Evolutionary conservation across 163 green algal species (phyloP), one percentile per base, ranked within the genome.

Genomic region (Coccomyxa subellipsoidea): DNA sequence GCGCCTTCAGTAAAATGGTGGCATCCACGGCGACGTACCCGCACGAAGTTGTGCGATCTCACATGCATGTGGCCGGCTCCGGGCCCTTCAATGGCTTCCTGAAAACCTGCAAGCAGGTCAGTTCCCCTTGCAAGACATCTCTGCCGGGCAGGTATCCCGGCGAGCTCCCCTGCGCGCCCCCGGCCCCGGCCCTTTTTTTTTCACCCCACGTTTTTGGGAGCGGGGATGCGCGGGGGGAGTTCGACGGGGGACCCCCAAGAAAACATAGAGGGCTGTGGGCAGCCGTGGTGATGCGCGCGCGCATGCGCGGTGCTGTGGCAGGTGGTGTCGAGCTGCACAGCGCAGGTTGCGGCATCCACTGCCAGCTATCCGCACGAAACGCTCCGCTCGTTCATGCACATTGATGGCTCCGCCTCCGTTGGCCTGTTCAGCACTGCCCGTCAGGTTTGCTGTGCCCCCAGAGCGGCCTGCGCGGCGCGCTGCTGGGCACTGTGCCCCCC

Each of bases 21-120:
- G 96, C 96, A 0, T 97, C 92, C 10, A 97, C 95, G 0, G 90
- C 92, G n/a, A 99, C 96, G 0, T 99, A 99, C 86, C 96, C 96
- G 0, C 96, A 99, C 84, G 91, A 86, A 77, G 83, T 94, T 0
- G 75, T 96, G 8, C 90, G 95, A 31, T 96, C 94, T 0, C 93
- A 94, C 82, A 98, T 98, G 95, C 95, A 98, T 84, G 89, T 97
- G n/a, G 83, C 77, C 1, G 89, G 91, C 34, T 84, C 81, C 25
- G 91, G 84, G 8, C 83, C 86, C 5, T 95, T 93, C 80, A 66
- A 36, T 32, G 91, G 85, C 34, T 80, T 93, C 12, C 27, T 82
- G 10, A n/a, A 78, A 47, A 90, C 86, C 34, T 91, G 84, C 82
- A 72, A 81, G 29, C 47, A 90, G 82, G 87, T 92, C 47, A 39